Evolutionary conservation across 805 yeast genomes (phyloP).

Genomic region (Candida ponderosae): DNA sequence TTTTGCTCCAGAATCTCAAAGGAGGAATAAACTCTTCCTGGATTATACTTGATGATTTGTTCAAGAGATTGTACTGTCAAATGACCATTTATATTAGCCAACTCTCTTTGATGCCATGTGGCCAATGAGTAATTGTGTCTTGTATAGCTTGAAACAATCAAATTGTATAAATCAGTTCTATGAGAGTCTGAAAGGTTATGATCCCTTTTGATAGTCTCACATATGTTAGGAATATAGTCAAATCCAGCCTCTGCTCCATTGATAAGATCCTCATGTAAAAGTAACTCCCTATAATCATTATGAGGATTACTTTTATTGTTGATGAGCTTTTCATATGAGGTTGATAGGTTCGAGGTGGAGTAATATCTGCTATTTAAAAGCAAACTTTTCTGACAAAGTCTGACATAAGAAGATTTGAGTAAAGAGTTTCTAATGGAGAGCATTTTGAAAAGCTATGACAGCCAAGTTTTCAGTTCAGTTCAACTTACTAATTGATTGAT

Average conservation of each 20-base stretch:
- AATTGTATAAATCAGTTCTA: conserved; percentile 16
- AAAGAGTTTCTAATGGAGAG: no score
- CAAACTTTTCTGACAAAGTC: no score
- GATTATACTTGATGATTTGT: conserved; percentile 34
- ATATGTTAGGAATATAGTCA: background rate
- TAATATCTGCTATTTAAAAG: no score
- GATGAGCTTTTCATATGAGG: no score
- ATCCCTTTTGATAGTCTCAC: background rate
- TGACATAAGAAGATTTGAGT: no score
- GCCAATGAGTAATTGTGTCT: conserved; percentile 23
- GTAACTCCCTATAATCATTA: background rate
- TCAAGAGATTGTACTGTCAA: conserved; percentile 18
- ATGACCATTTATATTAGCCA: conserved; percentile 14
- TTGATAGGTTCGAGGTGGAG: background rate
- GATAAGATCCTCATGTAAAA: background rate
- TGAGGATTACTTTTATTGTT: no score
- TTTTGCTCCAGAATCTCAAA: conserved; percentile 36
- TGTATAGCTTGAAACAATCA: conserved; percentile 20
- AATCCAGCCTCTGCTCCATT: background rate
- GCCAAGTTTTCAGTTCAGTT: no score
- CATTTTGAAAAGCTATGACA: no score
- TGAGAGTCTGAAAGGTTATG: background rate
- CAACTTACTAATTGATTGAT: no score
- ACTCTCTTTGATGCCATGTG: conserved; percentile 20
- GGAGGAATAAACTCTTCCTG: conserved; percentile 45